These are phyloP conservation scores for Hemileccinum rubropunctum DNA, from an alignment of 768 basidiomycete species.

Conservation along the genomic window DNA sequence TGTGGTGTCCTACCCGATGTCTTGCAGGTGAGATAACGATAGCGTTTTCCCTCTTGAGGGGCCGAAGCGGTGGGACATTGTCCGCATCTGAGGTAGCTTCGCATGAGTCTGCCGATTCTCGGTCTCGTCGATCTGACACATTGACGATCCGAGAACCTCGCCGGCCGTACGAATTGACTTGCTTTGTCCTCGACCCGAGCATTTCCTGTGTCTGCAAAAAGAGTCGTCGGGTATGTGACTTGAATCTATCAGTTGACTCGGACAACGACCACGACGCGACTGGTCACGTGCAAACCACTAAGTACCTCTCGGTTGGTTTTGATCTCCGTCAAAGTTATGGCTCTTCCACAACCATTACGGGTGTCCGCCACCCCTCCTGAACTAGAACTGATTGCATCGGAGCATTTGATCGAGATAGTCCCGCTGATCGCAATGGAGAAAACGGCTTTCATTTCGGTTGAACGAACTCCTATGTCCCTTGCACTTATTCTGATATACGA, in stretches of 20 bases:
- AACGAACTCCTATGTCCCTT: slow-evolving; percentile 33
- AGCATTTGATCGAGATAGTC: slow-evolving; percentile 81
- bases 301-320: no score
- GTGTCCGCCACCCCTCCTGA: slow-evolving; percentile 78
- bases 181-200: slow-evolving; percentile 62
- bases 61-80: slow-evolving; percentile 8
- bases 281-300: slow-evolving; percentile 22
- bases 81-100: slow-evolving; percentile 36
- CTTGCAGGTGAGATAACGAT: slow-evolving; percentile 23
- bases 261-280: not conserved
- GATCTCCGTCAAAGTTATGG: slow-evolving; percentile 46
- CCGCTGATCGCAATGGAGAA: slow-evolving; percentile 89
- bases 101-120: slow-evolving; percentile 31
- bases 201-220: not conserved
- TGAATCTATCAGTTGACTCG: no score
- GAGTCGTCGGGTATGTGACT: no score
- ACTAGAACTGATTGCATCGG: slow-evolving; percentile 84
- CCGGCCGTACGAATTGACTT: slow-evolving; percentile 63
- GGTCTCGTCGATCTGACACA: slow-evolving; percentile 34
- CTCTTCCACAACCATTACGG: slow-evolving; percentile 70
- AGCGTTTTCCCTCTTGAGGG: slow-evolving; percentile 22
- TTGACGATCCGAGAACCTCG: slow-evolving; percentile 60
- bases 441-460: slow-evolving; percentile 84
- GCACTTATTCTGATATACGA: slow-evolving; percentile 6
- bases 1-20: slow-evolving; percentile 9